phyloP scores from a whole-genome alignment of 768 basidiomycete species.

The Boletellus sp. region DNA sequence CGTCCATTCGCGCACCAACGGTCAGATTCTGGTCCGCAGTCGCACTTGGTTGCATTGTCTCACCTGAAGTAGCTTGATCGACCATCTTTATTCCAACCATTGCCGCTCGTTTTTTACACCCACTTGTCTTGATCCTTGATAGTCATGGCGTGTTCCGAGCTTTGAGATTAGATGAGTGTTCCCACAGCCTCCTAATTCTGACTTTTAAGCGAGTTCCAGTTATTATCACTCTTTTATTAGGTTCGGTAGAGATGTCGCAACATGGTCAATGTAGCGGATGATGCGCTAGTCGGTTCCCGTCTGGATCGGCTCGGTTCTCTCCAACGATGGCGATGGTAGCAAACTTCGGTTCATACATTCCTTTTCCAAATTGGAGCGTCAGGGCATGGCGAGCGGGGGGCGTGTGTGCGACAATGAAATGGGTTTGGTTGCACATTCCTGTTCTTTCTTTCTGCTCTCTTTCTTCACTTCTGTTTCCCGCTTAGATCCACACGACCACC shows the following conservation, averaged over 20 bases:
- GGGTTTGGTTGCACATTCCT: neutral
- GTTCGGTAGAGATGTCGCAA: neutral
- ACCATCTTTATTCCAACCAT: neutral
- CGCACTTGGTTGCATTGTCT: slow-evolving; percentile 1
- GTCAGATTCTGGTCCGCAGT: neutral
- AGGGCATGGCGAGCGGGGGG: neutral
- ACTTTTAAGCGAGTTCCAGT: slow-evolving; percentile 7
- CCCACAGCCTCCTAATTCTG: neutral
- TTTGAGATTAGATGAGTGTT: neutral
- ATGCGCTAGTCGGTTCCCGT: neutral
- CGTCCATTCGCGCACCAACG: neutral
- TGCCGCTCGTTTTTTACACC: neutral
- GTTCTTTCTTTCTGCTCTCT: neutral
- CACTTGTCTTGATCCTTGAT: neutral
- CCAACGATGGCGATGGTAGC: neutral
- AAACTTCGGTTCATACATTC: neutral
- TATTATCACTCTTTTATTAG: slow-evolving; percentile 18
- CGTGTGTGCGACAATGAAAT: neutral
- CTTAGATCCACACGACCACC: neutral
- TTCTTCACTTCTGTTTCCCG: neutral
- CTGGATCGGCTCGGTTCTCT: neutral
- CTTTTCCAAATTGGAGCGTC: neutral
- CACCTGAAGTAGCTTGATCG: neutral
- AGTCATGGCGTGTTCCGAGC: slow-evolving; percentile 1
- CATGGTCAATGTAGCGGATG: neutral